Evolutionary conservation across 2,329 filamentous ascomycete species (phyloP).

Genomic region (Colletotrichum sp.): DNA sequence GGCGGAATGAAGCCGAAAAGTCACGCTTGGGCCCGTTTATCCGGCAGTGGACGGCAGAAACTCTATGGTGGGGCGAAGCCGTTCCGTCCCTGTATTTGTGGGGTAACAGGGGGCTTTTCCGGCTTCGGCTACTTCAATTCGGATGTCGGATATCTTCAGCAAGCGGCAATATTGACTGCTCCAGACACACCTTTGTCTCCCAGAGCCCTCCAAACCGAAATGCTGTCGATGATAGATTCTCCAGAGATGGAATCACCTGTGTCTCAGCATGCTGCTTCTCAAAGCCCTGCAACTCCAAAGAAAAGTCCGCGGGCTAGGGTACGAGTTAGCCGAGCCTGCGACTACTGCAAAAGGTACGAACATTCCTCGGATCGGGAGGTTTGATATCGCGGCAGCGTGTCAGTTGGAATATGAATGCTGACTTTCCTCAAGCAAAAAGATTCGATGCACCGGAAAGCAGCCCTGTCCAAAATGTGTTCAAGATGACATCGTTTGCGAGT

Average conservation of each 20-base stretch:
- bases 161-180: not conserved
- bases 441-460: not conserved
- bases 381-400: not conserved
- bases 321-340: not conserved
- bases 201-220: not conserved
- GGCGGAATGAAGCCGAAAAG: not conserved
- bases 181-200: not conserved
- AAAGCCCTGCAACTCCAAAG: not conserved
- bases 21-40: not conserved
- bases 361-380: not conserved
- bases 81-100: not conserved
- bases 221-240: not conserved
- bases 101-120: not conserved
- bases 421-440: not conserved
- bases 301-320: not conserved
- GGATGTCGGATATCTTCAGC: not conserved
- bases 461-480: not conserved
- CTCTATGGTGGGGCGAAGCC: not conserved
- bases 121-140: not conserved
- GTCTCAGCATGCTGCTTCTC: not conserved
- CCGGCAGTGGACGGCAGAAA: not conserved
- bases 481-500: not conserved
- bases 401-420: not conserved
- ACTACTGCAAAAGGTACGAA: not conserved
- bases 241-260: not conserved